Conservation (phyloP, 2,329 filamentous ascomycete genomes). For the Pseudogymnoascus sp. region DNA sequence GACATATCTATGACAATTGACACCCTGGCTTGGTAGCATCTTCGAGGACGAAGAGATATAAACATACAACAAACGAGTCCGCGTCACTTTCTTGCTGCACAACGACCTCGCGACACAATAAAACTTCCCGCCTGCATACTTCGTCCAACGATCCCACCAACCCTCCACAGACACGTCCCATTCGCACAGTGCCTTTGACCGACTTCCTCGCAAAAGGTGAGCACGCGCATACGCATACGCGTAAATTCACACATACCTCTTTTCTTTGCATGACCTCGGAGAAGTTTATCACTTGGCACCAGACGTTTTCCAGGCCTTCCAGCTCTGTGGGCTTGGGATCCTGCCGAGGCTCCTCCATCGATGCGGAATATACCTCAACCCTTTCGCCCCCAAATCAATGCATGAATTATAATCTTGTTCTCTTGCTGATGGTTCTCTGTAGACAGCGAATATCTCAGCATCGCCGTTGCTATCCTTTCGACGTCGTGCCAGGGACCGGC, state of each 20-base stretch:
- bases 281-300: neutral
- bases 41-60: neutral
- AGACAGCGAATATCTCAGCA: neutral
- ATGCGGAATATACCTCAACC: neutral
- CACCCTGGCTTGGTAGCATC: neutral
- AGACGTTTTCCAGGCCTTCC: neutral
- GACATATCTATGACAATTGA: neutral
- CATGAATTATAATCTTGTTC: conserved; percentile 1
- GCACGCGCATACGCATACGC: neutral
- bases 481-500: neutral
- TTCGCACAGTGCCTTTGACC: neutral
- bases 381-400: neutral
- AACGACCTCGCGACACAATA: neutral
- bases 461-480: neutral
- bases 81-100: conserved; percentile 4
- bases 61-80: neutral
- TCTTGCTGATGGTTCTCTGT: neutral
- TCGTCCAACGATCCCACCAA: neutral
- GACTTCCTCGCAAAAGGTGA: neutral
- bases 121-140: neutral
- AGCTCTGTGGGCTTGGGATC: neutral
- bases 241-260: neutral
- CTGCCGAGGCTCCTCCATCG: neutral
- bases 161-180: neutral
- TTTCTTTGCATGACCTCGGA: neutral